Evolutionary conservation across 2,329 filamentous ascomycete genomes (phyloP).

Genomic region (Davidsoniella australis): DNA sequence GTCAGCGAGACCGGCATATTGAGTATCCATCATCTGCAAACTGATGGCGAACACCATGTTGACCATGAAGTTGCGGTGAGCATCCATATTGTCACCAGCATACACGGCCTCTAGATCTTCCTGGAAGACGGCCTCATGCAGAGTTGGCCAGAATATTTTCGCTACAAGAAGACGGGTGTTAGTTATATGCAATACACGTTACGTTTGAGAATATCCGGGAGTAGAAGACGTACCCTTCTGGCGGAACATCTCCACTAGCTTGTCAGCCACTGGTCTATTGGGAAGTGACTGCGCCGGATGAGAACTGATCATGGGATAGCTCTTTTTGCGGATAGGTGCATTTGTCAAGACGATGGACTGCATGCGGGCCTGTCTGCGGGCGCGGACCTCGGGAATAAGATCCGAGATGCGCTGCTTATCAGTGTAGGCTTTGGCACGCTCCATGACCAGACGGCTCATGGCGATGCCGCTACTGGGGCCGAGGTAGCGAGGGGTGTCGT

Average conservation of each 20-base stretch:
- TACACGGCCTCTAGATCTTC: slow-evolving; percentile 69
- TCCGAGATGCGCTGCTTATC: slow-evolving; percentile 83
- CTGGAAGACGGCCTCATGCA: slow-evolving; percentile 69
- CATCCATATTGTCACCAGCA: slow-evolving; percentile 47
- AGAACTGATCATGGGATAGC: slow-evolving; percentile 79
- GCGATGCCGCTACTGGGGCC: slow-evolving; percentile 91
- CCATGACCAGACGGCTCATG: slow-evolving; percentile 89
- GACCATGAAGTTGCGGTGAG: slow-evolving; percentile 75
- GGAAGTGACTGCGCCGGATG: slow-evolving; percentile 64
- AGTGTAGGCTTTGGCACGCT: slow-evolving; percentile 85
- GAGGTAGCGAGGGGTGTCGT: slow-evolving; percentile 74
- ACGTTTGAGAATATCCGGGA: too few relatives aligned
- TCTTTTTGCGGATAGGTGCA: slow-evolving; percentile 51
- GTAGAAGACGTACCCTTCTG: slow-evolving; percentile 47
- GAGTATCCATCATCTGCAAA: slow-evolving; percentile 75
- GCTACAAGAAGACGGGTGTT: slow-evolving; percentile 30
- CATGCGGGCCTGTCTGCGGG: slow-evolving; percentile 36
- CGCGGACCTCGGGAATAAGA: slow-evolving; percentile 61
- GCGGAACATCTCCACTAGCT: slow-evolving; percentile 69
- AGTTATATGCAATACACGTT: background rate
- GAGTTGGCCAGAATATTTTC: slow-evolving; percentile 69
- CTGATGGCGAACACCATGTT: slow-evolving; percentile 90
- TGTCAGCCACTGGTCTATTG: slow-evolving; percentile 54
- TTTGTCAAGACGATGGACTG: slow-evolving; percentile 40
- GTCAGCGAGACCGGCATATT: slow-evolving; percentile 86